These are phyloP conservation scores for Eucalyptus urophylla DNA, from an alignment of 345 rosid genomes.

Conservation along the genomic window DNA sequence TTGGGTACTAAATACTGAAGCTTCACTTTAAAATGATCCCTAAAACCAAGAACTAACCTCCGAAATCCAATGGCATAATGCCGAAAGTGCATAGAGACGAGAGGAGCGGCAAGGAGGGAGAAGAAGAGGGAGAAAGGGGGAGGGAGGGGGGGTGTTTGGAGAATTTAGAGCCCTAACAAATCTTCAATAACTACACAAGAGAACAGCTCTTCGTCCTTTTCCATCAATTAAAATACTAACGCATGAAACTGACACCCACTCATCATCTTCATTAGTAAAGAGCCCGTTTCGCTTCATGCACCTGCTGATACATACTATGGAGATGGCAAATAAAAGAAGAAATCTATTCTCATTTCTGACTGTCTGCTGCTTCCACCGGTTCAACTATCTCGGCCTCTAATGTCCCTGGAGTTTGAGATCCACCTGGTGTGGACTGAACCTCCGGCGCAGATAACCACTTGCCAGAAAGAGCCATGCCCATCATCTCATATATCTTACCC, in stretches of 20 bases:
- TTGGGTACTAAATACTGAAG: not conserved
- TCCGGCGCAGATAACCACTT: constrained; percentile 54
- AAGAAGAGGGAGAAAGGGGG: too few relatives aligned
- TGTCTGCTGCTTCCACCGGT: constrained; percentile 50
- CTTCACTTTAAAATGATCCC: not conserved
- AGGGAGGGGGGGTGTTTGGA: rapidly evolving
- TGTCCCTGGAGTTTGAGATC: constrained; percentile 13
- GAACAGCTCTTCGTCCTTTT: not conserved
- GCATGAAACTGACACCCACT: not conserved
- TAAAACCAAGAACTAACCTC: not conserved
- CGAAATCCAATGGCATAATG: too few relatives aligned
- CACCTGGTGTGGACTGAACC: constrained; percentile 5
- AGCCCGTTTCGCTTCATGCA: not conserved
- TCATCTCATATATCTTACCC: constrained; percentile 97
- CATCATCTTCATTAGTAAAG: not conserved
- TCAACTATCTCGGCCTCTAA: constrained; percentile 85
- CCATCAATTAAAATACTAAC: not conserved
- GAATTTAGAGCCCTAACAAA: not conserved
- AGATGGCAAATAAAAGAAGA: not conserved
- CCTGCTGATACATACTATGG: not conserved
- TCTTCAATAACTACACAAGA: not conserved
- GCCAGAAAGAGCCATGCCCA: constrained; percentile 68
- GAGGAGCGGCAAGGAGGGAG: not conserved
- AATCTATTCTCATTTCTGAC: constrained; percentile 33
- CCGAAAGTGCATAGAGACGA: not conserved